Conservation (phyloP, 2,329 filamentous ascomycete genomes). For the Diatrype stigma region DNA sequence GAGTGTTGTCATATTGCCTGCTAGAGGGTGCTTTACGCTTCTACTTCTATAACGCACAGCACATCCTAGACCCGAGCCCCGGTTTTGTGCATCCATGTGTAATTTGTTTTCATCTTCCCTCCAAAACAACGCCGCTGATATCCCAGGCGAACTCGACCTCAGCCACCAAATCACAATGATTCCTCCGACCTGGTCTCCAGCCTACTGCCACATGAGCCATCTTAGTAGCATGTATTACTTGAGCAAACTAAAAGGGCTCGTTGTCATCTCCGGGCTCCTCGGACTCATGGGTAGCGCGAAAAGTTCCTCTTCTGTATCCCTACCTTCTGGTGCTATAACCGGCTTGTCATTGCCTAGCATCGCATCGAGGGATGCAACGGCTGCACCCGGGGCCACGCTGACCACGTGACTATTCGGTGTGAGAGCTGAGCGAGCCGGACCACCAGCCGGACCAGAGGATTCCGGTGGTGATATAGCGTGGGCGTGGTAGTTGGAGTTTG, state of each 20-base stretch:
- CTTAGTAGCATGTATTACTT: slow-evolving; percentile 13
- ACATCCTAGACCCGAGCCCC: too few species aligned
- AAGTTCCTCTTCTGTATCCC: slow-evolving; percentile 70
- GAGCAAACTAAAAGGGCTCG: slow-evolving; percentile 69
- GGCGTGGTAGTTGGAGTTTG: slow-evolving; percentile 2
- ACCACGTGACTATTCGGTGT: background rate
- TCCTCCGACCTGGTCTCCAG: too few species aligned
- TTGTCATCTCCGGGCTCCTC: slow-evolving; percentile 78
- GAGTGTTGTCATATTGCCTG: too few species aligned
- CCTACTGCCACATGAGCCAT: slow-evolving; percentile 4
- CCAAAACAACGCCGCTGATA: too few species aligned
- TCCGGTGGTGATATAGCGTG: slow-evolving; percentile 7
- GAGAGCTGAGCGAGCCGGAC: background rate
- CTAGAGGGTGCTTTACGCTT: too few species aligned
- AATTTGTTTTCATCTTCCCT: too few species aligned
- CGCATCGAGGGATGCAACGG: slow-evolving; percentile 35
- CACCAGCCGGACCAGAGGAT: slow-evolving; percentile 33
- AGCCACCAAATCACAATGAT: too few species aligned
- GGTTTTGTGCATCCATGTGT: too few species aligned
- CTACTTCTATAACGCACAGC: too few species aligned
- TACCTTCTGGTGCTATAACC: slow-evolving; percentile 20
- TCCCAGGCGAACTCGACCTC: too few species aligned
- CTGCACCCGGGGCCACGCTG: slow-evolving; percentile 20
- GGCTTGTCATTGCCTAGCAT: slow-evolving; percentile 32
- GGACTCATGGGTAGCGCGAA: slow-evolving; percentile 87